A percentile compares a stretch with the other conserved stretches of the same genome.
Conservation (phyloP, 306 rosid species). For the Alnus glutinosa region DNA sequence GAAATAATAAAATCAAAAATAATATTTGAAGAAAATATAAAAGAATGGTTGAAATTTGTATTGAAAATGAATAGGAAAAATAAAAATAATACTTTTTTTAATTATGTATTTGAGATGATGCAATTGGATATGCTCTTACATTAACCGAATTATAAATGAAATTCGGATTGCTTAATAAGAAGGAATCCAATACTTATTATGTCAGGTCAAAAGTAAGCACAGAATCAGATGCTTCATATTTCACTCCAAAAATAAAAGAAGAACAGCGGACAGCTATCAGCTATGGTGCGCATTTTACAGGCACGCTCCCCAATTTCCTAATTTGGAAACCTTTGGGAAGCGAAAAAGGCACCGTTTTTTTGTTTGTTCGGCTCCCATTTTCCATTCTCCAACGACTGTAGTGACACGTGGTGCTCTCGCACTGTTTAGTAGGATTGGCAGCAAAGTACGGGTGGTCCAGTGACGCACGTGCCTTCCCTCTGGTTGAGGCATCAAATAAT, state of each 20-base stretch:
- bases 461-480: slow-evolving; percentile 25
- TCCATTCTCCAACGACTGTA: background rate
- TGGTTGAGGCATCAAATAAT: background rate
- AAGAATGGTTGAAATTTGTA: too few species aligned
- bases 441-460: background rate
- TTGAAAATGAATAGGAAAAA: too few species aligned
- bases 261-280: background rate
- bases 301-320: slow-evolving; percentile 37
- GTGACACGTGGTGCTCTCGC: slow-evolving; percentile 35
- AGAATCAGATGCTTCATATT: background rate
- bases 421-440: background rate
- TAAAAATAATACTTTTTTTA: too few species aligned
- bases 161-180: too few species aligned
- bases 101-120: too few species aligned
- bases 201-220: slow-evolving; percentile 14
- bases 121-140: too few species aligned
- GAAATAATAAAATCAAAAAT: too few species aligned
- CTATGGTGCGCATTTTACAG: background rate
- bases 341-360: slow-evolving; percentile 20
- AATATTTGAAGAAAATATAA: too few species aligned
- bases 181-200: background rate
- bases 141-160: too few species aligned
- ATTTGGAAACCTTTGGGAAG: slow-evolving; percentile 59
- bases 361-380: background rate
- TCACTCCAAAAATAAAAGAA: background rate